These are phyloP conservation scores for Lumnitzera littorea DNA, from an alignment of 345 rosid genomes.

Conservation along the genomic window DNA sequence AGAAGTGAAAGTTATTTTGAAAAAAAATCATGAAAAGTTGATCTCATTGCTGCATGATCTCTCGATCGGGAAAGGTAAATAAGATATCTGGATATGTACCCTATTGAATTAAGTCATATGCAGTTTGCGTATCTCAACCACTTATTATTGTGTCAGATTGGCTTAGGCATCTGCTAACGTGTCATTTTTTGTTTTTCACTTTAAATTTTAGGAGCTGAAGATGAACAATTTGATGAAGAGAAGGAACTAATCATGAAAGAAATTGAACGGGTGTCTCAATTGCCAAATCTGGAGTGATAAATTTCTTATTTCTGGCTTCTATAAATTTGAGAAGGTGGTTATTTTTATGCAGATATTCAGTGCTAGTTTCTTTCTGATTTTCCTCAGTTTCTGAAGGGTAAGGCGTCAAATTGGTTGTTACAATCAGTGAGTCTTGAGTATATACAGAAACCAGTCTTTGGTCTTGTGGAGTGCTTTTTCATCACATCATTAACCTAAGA, in stretches of 20 bases:
- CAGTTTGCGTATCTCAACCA: too few species aligned
- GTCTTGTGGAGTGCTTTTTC: too few species aligned
- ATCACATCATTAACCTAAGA: too few species aligned
- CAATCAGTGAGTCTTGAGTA: too few species aligned
- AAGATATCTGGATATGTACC: neutral
- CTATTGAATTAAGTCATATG: neutral
- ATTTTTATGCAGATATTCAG: too few species aligned
- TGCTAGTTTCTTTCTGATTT: too few species aligned
- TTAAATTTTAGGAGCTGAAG: constrained; percentile 52
- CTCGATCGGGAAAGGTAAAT: constrained; percentile 72
- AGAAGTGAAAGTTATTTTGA: constrained; percentile 75
- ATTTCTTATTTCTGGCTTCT: too few species aligned
- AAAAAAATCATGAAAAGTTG: constrained; percentile 73
- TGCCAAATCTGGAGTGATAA: constrained; percentile 31
- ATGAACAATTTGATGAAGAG: constrained; percentile 92
- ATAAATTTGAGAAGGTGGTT: too few species aligned
- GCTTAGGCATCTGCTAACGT: neutral
- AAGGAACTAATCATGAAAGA: constrained; percentile 85
- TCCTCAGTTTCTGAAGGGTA: too few species aligned
- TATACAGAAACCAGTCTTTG: too few species aligned
- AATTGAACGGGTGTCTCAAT: constrained; percentile 51
- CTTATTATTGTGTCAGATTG: neutral
- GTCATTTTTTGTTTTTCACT: neutral
- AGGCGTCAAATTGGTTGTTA: too few species aligned
- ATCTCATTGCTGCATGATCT: constrained; percentile 60